phyloP scores from a whole-genome alignment of 306 rosid species.

The Phaseolus lunatus region DNA sequence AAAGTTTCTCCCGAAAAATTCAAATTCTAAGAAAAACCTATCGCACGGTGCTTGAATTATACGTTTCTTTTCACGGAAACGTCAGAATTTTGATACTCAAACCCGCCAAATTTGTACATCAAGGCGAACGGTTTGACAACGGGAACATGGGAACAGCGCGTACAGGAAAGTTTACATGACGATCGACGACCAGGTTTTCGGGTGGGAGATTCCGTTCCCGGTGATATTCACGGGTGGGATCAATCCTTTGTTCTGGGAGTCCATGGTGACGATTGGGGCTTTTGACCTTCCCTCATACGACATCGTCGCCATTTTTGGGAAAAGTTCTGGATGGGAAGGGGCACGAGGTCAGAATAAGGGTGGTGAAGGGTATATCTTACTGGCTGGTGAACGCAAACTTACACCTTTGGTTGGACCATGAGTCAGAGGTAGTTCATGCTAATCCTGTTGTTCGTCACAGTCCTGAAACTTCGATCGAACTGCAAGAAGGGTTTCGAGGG shows the following conservation, averaged over 20 bases:
- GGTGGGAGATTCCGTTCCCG: constrained; percentile 83
- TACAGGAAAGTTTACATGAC: constrained; percentile 71
- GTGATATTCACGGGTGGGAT: constrained; percentile 85
- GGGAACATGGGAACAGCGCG: constrained; percentile 74
- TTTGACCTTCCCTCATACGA: constrained; percentile 75
- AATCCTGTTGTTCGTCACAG: not conserved
- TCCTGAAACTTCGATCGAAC: constrained; percentile 56
- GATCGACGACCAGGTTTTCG: constrained; percentile 67
- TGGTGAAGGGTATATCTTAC: constrained; percentile 63
- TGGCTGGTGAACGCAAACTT: constrained; percentile 89
- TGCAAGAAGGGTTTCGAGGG: constrained; percentile 47
- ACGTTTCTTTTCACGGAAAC: constrained; percentile 78
- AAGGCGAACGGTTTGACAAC: constrained; percentile 59
- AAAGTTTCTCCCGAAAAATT: constrained; percentile 44
- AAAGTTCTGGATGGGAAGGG: constrained; percentile 59
- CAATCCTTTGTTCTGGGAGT: constrained; percentile 83
- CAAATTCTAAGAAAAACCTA: constrained; percentile 67
- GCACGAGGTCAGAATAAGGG: constrained; percentile 74
- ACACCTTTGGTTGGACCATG: constrained; percentile 80
- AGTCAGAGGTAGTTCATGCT: constrained; percentile 51
- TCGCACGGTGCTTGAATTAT: constrained; percentile 66
- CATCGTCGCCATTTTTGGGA: constrained; percentile 75
- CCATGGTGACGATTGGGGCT: constrained; percentile 83
- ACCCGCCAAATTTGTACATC: constrained; percentile 73
- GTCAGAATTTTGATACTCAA: constrained; percentile 95